Conservation (phyloP, 2,329 filamentous ascomycete genomes). For the Aspergillus piperis region DNA sequence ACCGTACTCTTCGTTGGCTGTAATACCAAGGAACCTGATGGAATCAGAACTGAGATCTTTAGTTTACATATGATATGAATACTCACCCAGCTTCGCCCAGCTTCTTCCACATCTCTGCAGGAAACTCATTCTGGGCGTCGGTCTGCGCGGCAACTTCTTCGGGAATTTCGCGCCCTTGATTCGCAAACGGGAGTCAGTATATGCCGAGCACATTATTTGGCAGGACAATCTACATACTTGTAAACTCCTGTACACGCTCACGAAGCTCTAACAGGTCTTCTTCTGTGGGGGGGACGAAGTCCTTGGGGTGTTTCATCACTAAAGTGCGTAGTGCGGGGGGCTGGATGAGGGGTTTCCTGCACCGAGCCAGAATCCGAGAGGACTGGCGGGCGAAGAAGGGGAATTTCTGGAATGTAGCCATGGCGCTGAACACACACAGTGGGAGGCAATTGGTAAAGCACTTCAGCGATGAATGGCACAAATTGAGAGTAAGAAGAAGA, state of each 20-base stretch:
- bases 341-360: constrained; percentile 33
- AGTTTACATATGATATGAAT: rapidly evolving
- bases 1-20: constrained; percentile 87
- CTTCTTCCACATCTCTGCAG: constrained; percentile 88
- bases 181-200: neutral
- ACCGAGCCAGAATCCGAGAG: constrained; percentile 29
- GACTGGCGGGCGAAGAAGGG: constrained; percentile 38
- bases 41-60: neutral
- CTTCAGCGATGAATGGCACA: neutral
- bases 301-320: constrained; percentile 69
- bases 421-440: constrained; percentile 15
- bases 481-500: neutral
- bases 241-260: constrained; percentile 84
- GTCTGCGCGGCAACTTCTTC: constrained; percentile 78
- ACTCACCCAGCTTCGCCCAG: constrained; percentile 75
- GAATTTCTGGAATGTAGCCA: constrained; percentile 34
- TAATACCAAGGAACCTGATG: constrained; percentile 77
- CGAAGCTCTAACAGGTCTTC: constrained; percentile 78
- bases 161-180: constrained; percentile 73
- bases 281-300: constrained; percentile 66
- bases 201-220: too few species aligned
- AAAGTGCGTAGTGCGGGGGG: constrained; percentile 44
- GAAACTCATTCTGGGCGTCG: constrained; percentile 87
- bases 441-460: neutral
- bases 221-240: constrained; percentile 46